Evolutionary conservation across 1,139 yeast genomes (phyloP).

Genomic region (Geotrichum carabidarum): DNA sequence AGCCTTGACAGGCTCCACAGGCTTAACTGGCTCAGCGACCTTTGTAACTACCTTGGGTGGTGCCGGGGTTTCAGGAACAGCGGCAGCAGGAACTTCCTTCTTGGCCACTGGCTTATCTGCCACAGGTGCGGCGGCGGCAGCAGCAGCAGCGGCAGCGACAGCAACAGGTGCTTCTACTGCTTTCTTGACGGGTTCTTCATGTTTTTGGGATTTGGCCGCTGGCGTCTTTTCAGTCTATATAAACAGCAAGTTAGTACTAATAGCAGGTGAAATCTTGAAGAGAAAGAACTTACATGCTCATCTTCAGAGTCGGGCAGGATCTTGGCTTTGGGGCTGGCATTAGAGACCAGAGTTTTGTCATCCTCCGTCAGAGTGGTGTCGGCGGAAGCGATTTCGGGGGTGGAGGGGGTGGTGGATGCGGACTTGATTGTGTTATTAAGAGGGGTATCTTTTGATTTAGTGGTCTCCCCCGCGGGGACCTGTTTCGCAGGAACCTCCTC

Average conservation of each 20-base stretch:
- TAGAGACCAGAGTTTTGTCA: slow-evolving; percentile 2
- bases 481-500: too few species aligned
- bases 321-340: background rate
- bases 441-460: slow-evolving; percentile 7
- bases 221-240: slow-evolving; percentile 4
- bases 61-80: background rate
- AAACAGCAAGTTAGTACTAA: background rate
- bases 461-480: too few species aligned
- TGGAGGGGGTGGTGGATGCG: background rate
- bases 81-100: background rate
- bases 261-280: background rate
- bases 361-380: slow-evolving; percentile 3
- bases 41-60: background rate
- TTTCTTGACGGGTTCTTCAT: background rate
- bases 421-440: background rate
- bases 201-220: slow-evolving; percentile 4
- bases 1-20: background rate
- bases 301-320: slow-evolving; percentile 5
- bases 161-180: background rate
- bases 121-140: slow-evolving; percentile 3
- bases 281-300: slow-evolving; percentile 6
- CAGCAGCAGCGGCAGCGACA: slow-evolving; percentile 1
- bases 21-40: background rate
- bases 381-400: background rate
- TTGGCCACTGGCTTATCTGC: background rate